These are phyloP conservation scores for Zizania latifolia DNA, from an alignment of 176 grass and related monocot species.

Conservation along the genomic window DNA sequence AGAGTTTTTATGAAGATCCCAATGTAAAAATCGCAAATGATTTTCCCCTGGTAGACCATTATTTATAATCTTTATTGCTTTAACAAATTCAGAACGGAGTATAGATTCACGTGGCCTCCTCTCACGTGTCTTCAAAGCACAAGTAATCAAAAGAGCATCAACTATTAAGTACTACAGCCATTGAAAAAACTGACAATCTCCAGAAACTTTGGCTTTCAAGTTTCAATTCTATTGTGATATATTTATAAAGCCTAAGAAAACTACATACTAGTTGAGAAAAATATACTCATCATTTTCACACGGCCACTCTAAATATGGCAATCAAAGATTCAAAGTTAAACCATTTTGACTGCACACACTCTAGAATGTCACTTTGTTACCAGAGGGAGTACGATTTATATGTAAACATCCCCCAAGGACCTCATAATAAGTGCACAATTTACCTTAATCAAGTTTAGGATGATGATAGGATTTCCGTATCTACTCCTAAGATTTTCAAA, in stretches of 20 bases:
- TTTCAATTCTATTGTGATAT: not conserved
- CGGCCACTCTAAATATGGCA: not conserved
- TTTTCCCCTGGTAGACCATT: conserved; percentile 56
- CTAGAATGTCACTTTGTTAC: not conserved
- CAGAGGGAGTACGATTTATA: not conserved
- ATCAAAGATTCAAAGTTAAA: conserved; percentile 3
- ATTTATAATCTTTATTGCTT: conserved; percentile 79
- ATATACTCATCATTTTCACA: not conserved
- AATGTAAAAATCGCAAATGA: conserved; percentile 84
- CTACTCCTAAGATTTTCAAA: conserved; percentile 86
- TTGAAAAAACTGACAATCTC: not conserved
- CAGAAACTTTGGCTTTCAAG: not conserved
- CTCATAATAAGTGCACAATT: not conserved
- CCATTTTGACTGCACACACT: not conserved
- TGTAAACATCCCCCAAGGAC: conserved; percentile 7
- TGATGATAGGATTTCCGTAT: conserved; percentile 95
- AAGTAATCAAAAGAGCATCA: conserved; percentile 15
- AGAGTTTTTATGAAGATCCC: conserved; percentile 94
- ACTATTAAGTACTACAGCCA: conserved; percentile 1
- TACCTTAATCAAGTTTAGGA: conserved; percentile 97
- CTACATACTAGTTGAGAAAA: not conserved
- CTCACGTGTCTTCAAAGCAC: conserved; percentile 53
- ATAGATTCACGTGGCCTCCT: conserved; percentile 84
- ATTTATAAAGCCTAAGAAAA: not conserved
- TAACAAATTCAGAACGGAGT: conserved; percentile 72